These are phyloP conservation scores for Fusarium nematophilum DNA, from an alignment of 2,329 filamentous ascomycete species.

Conservation along the genomic window DNA sequence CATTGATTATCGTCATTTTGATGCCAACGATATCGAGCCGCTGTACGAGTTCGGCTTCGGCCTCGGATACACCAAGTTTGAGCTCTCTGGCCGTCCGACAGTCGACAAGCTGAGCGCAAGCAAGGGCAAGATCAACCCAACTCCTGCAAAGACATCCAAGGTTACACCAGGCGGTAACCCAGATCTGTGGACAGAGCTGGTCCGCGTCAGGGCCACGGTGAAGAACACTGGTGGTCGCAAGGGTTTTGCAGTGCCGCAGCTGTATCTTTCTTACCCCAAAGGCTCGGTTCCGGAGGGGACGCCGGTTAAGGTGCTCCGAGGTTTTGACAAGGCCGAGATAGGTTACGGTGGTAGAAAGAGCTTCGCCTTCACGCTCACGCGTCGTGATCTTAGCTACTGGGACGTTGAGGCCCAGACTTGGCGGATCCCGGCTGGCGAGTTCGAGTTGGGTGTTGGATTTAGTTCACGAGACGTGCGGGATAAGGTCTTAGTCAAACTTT, in stretches of 20 bases:
- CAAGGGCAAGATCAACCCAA: slow-evolving; percentile 35
- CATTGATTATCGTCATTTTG: slow-evolving; percentile 67
- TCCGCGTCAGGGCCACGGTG: slow-evolving; percentile 52
- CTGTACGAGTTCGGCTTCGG: slow-evolving; percentile 69
- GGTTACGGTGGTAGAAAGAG: neutral
- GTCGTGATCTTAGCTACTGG: slow-evolving; percentile 12
- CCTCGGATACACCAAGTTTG: slow-evolving; percentile 67
- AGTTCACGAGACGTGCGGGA: neutral
- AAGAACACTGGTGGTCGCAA: slow-evolving; percentile 55
- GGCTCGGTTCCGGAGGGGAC: slow-evolving; percentile 58
- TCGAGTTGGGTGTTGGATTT: neutral
- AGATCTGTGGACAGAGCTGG: slow-evolving; percentile 61
- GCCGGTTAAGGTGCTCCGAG: no score
- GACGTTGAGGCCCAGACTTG: slow-evolving; percentile 2
- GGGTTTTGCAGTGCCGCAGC: slow-evolving; percentile 61
- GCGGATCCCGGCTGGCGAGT: slow-evolving; percentile 1
- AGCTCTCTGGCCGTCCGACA: no score
- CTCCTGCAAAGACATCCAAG: slow-evolving; percentile 46
- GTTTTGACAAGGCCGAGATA: slow-evolving; percentile 57
- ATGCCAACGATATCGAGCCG: slow-evolving; percentile 59
- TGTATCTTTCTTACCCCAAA: slow-evolving; percentile 62
- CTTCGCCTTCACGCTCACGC: neutral
- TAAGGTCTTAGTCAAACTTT: no score
- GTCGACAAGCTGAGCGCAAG: no score
- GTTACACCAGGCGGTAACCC: slow-evolving; percentile 57